Conservation (phyloP, 306 rosid genomes). For the Cucurbita ficifolia region DNA sequence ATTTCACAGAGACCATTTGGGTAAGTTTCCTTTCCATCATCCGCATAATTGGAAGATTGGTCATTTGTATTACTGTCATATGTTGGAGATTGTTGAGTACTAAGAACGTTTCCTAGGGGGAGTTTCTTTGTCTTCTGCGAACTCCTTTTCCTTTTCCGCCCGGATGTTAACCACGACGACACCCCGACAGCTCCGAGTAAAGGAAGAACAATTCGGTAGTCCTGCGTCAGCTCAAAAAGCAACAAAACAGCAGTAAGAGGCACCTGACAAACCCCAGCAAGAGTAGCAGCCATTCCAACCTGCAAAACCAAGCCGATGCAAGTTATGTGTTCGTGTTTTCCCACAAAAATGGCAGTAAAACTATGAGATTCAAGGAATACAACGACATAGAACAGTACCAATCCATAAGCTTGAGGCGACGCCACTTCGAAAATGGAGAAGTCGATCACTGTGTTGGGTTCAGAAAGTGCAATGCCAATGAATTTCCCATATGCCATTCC, state of each 20-base stretch:
- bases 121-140: conserved; percentile 16
- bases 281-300: conserved; percentile 99
- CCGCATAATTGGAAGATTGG: conserved; percentile 20
- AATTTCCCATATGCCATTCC: conserved; percentile 89
- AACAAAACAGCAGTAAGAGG: conserved; percentile 90
- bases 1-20: conserved; percentile 44
- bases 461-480: conserved; percentile 45
- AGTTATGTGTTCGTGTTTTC: background rate
- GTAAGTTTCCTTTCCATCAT: conserved; percentile 19
- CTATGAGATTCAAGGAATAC: conserved; percentile 1
- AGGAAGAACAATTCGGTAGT: conserved; percentile 83
- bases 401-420: conserved; percentile 90
- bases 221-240: conserved; percentile 89
- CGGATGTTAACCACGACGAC: conserved; percentile 81
- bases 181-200: conserved; percentile 95
- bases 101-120: conserved; percentile 12
- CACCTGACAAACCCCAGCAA: conserved; percentile 93
- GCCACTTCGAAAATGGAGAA: conserved; percentile 80
- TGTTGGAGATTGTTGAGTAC: conserved; percentile 21
- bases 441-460: conserved; percentile 33
- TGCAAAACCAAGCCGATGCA: conserved; percentile 16
- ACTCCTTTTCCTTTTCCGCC: conserved; percentile 43
- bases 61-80: conserved; percentile 19
- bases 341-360: background rate
- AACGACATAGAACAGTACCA: conserved; percentile 41